phyloP scores from a whole-genome alignment of 2,329 filamentous ascomycete genomes.

The Trichoderma hamatum region DNA sequence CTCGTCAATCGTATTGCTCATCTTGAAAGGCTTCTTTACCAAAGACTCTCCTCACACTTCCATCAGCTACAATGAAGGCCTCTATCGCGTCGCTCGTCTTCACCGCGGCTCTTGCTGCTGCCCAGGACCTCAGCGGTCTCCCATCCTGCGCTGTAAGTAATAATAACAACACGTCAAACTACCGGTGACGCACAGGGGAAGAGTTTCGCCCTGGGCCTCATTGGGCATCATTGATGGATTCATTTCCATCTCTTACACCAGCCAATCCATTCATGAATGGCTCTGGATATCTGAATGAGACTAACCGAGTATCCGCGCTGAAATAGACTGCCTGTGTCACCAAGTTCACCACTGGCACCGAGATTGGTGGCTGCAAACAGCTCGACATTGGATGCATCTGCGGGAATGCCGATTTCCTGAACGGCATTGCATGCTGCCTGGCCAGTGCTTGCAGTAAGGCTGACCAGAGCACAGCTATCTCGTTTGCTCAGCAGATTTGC shows the following conservation, averaged over 20 bases:
- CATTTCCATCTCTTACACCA: neutral
- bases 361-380: conserved; percentile 44
- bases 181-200: neutral
- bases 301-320: neutral
- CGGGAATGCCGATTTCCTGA: conserved; percentile 45
- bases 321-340: conserved; percentile 40
- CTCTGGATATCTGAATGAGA: neutral
- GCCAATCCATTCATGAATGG: neutral
- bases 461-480: conserved; percentile 42
- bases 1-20: neutral
- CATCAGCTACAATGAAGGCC: conserved; percentile 42
- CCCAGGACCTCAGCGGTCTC: conserved; percentile 38
- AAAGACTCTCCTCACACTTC: neutral
- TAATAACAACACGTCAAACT: neutral
- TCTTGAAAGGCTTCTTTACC: neutral
- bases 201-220: neutral
- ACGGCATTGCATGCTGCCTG: conserved; percentile 48
- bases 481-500: conserved; percentile 46
- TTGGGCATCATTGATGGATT: neutral
- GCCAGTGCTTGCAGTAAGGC: conserved; percentile 38
- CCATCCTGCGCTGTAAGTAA: conserved; percentile 46
- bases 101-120: conserved; percentile 40
- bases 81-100: conserved; percentile 37
- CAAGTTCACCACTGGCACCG: conserved; percentile 39
- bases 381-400: conserved; percentile 49